A percentile compares a stretch with the other conserved stretches of the same genome.
Evolutionary conservation across 257 asterid species (phyloP).

Genomic region (Orobanche coerulescens): DNA sequence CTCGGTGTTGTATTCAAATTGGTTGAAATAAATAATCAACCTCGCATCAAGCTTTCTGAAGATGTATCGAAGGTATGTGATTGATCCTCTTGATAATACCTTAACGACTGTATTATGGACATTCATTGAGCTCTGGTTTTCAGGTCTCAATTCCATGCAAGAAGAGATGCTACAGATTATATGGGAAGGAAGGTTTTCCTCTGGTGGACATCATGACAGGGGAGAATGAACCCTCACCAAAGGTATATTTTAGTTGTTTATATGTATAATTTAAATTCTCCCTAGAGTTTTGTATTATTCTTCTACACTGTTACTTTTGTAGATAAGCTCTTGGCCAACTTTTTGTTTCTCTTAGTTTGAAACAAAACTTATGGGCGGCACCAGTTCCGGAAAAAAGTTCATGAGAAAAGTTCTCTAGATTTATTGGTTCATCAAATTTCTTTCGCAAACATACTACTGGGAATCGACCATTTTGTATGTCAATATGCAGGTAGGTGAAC

Average conservation of each 20-base stretch:
- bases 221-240: conserved; percentile 83
- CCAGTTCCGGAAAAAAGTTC: neutral
- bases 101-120: conserved; percentile 1
- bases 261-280: neutral
- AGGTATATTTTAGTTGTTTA: conserved; percentile 38
- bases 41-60: conserved; percentile 96
- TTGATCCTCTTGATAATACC: conserved; percentile 12
- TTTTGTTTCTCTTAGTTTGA: neutral
- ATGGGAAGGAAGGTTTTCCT: conserved; percentile 90
- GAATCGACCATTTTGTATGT: neutral
- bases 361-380: neutral
- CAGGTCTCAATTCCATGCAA: conserved; percentile 99
- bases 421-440: neutral
- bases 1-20: conserved; percentile 92
- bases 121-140: conserved; percentile 21
- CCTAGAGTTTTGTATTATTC: neutral
- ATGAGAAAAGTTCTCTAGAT: neutral
- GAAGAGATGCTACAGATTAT: conserved; percentile 81
- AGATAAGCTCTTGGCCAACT: too few relatives aligned
- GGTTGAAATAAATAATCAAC: conserved; percentile 91
- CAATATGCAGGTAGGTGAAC: conserved; percentile 55
- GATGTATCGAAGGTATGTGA: conserved; percentile 87
- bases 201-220: conserved; percentile 95
- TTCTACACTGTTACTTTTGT: neutral
- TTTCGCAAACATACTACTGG: neutral